These are phyloP conservation scores for Pilatotrama ljubarskyi DNA, from an alignment of 768 basidiomycete species.

Conservation along the genomic window DNA sequence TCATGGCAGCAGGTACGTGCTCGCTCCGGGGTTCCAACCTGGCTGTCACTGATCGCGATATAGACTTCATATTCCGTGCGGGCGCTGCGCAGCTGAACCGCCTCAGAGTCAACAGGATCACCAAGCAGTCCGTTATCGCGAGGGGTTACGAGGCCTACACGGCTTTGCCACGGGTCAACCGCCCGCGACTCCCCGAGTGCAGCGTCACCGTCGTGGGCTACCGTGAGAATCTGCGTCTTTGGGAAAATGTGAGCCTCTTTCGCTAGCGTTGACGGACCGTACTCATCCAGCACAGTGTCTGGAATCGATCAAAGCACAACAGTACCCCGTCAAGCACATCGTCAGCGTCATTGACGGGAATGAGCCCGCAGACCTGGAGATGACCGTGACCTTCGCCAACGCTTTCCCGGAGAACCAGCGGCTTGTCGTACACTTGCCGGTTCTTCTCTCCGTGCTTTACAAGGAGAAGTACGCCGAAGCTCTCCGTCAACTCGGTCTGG, in stretches of 20 bases:
- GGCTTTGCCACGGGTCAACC: neutral
- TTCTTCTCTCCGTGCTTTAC: slow-evolving; percentile 23
- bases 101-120: slow-evolving; percentile 14
- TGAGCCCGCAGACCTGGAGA: slow-evolving; percentile 18
- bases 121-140: slow-evolving; percentile 9
- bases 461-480: slow-evolving; percentile 20
- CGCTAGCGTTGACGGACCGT: too few relatives aligned
- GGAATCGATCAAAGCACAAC: slow-evolving; percentile 19
- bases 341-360: slow-evolving; percentile 24
- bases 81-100: slow-evolving; percentile 19
- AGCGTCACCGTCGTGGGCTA: slow-evolving; percentile 24
- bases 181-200: slow-evolving; percentile 11
- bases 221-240: slow-evolving; percentile 18
- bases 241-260: slow-evolving; percentile 14
- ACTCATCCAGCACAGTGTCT: slow-evolving; percentile 11
- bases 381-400: slow-evolving; percentile 18
- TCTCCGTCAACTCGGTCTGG: slow-evolving; percentile 4
- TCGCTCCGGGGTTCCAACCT: neutral
- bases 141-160: slow-evolving; percentile 8
- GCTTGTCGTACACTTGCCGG: slow-evolving; percentile 19
- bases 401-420: slow-evolving; percentile 21
- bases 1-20: slow-evolving; percentile 17
- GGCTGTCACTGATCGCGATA: neutral
- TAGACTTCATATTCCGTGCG: slow-evolving; percentile 19
- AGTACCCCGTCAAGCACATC: slow-evolving; percentile 24